These are phyloP conservation scores for Candida smagusa DNA, from an alignment of 1,139 yeast genomes.

Conservation along the genomic window DNA sequence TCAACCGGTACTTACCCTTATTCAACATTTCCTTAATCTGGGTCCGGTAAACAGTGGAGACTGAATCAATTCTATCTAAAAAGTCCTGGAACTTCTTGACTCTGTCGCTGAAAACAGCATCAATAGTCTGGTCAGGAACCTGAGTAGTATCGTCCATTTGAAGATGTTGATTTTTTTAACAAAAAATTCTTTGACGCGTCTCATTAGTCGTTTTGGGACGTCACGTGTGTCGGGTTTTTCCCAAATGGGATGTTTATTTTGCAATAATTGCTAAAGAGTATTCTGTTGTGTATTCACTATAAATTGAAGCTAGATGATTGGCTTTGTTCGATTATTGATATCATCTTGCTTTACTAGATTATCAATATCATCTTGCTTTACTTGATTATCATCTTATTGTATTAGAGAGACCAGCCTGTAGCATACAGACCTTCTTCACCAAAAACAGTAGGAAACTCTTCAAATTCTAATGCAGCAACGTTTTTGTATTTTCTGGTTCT, in stretches of 20 bases:
- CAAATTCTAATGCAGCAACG: slow-evolving; percentile 79
- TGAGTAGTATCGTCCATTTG: slow-evolving; percentile 20
- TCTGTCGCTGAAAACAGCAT: slow-evolving; percentile 68
- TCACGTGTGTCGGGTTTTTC: slow-evolving; percentile 8
- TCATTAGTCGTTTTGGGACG: slow-evolving; percentile 3
- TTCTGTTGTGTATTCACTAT: not conserved
- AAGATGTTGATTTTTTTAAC: not conserved
- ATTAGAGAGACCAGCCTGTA: slow-evolving; percentile 15
- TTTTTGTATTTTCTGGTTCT: slow-evolving; percentile 63
- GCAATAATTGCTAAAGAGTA: not conserved
- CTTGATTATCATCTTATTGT: too few relatives aligned
- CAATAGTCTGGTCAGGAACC: slow-evolving; percentile 34
- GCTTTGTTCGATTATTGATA: too few relatives aligned
- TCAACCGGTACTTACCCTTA: slow-evolving; percentile 62
- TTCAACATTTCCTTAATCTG: slow-evolving; percentile 70
- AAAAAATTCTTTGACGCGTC: slow-evolving; percentile 6
- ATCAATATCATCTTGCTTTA: too few relatives aligned
- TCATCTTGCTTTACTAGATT: too few relatives aligned
- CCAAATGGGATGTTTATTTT: slow-evolving; percentile 20
- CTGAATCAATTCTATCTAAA: slow-evolving; percentile 53
- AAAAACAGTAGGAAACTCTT: slow-evolving; percentile 47
- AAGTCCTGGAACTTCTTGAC: slow-evolving; percentile 88
- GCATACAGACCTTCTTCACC: slow-evolving; percentile 11
- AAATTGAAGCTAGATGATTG: too few relatives aligned
- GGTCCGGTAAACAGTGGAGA: slow-evolving; percentile 59